phyloP scores from a whole-genome alignment of 192 early-diverging fungal genomes.

The Rhizoclosmatium globosum region DNA sequence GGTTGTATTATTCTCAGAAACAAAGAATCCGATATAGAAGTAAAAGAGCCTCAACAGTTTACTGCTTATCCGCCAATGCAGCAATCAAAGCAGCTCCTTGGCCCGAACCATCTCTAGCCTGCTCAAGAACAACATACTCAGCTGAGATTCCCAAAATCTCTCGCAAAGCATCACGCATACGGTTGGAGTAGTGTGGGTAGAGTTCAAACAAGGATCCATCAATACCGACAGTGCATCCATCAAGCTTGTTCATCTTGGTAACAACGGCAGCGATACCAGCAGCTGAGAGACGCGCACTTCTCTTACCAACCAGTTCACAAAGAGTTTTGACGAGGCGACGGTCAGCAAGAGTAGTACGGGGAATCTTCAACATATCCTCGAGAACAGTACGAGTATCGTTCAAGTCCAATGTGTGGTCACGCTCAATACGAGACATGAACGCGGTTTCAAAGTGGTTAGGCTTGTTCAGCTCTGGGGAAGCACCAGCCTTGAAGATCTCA shows the following conservation, averaged over 20 bases:
- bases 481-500: constrained; percentile 74
- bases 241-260: constrained; percentile 63
- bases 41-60: too few species aligned
- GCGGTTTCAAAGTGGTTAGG: constrained; percentile 76
- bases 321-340: constrained; percentile 75
- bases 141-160: constrained; percentile 74
- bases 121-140: constrained; percentile 69
- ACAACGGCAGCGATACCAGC: constrained; percentile 69
- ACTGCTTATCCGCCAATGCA: constrained; percentile 40
- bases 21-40: too few species aligned
- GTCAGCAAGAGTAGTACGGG: constrained; percentile 68
- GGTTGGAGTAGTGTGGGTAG: constrained; percentile 85
- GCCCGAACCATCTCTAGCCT: constrained; percentile 79
- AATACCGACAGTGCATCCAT: constrained; percentile 81
- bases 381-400: constrained; percentile 65
- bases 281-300: constrained; percentile 81
- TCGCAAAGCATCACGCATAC: constrained; percentile 76
- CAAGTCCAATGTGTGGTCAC: constrained; percentile 71
- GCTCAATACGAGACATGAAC: constrained; percentile 63
- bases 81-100: constrained; percentile 68
- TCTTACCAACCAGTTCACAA: constrained; percentile 80
- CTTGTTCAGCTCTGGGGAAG: constrained; percentile 70
- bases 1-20: too few species aligned
- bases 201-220: constrained; percentile 92
- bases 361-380: constrained; percentile 72